phyloP scores from a whole-genome alignment of 257 asterid species.

The Solanum tarapatanum region DNA sequence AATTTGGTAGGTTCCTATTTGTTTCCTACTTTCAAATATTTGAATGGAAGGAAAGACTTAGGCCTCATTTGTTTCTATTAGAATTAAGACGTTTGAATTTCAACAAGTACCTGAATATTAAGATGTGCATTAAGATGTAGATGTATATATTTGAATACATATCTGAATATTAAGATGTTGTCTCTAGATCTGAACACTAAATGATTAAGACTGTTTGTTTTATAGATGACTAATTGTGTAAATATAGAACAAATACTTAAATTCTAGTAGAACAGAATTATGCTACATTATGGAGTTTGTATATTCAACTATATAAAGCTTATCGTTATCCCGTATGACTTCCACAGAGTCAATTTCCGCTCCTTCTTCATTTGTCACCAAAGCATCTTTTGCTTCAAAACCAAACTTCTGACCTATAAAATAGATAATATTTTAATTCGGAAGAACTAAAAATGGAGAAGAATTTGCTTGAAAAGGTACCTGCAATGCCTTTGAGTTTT shows the following conservation, averaged over 20 bases:
- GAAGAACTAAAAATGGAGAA: neutral
- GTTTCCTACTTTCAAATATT: neutral
- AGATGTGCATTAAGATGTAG: too few species aligned
- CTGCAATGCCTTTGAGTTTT: slow-evolving; percentile 62
- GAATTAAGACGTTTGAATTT: too few species aligned
- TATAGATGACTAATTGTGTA: neutral
- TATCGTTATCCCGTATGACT: slow-evolving; percentile 86
- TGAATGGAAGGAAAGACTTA: neutral
- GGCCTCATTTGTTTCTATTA: too few species aligned
- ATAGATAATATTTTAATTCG: neutral
- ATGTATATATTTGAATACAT: too few species aligned
- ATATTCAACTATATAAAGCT: slow-evolving; percentile 33
- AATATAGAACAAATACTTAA: neutral
- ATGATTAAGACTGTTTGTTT: too few species aligned
- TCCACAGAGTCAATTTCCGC: slow-evolving; percentile 73
- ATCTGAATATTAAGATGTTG: too few species aligned
- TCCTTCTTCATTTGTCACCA: slow-evolving; percentile 59
- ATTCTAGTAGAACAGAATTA: neutral
- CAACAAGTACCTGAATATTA: too few species aligned
- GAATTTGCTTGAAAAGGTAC: slow-evolving; percentile 13
- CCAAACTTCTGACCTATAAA: slow-evolving; percentile 68
- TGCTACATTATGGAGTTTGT: neutral
- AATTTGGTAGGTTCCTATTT: neutral
- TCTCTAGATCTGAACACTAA: too few species aligned
- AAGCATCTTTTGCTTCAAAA: slow-evolving; percentile 52